Conservation (phyloP, 352 stramenopile genomes). For the Saprolegnia parasitica region DNA sequence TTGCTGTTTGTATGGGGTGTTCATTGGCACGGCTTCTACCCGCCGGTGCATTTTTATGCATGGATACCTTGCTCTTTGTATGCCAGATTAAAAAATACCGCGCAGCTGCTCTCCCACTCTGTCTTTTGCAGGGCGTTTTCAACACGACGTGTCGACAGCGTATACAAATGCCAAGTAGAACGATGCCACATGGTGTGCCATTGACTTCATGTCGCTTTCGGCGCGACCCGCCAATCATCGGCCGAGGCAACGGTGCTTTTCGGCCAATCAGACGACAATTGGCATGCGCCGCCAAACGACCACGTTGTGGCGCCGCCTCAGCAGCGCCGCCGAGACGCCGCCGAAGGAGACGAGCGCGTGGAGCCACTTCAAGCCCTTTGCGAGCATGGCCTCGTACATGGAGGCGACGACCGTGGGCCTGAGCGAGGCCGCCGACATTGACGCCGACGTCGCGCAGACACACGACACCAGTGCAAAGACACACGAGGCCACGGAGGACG, state of each 20-base stretch:
- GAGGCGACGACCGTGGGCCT: background rate
- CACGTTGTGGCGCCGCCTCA: background rate
- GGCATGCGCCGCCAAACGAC: too few relatives aligned
- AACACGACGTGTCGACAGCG: slow-evolving; percentile 14
- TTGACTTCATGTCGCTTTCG: slow-evolving; percentile 6
- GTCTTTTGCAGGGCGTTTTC: slow-evolving; percentile 13
- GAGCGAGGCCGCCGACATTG: background rate
- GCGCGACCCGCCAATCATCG: background rate
- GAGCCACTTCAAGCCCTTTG: slow-evolving; percentile 4
- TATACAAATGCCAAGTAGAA: background rate
- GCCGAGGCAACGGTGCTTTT: background rate
- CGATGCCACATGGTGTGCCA: slow-evolving; percentile 6
- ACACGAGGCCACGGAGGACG: background rate
- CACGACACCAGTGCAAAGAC: slow-evolving; percentile 7
- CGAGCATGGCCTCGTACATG: slow-evolving; percentile 1
- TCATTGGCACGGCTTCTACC: slow-evolving; percentile 15
- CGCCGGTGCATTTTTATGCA: background rate
- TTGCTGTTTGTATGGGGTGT: slow-evolving; percentile 16
- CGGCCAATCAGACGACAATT: background rate
- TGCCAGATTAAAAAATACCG: slow-evolving; percentile 2
- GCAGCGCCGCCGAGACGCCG: background rate
- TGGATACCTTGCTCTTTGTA: slow-evolving; percentile 12
- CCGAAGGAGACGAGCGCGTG: background rate
- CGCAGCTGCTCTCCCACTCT: slow-evolving; percentile 20
- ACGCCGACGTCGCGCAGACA: background rate